These are phyloP conservation scores for Penicillium glabrum DNA, from an alignment of 2,329 filamentous ascomycete species.

Conservation along the genomic window DNA sequence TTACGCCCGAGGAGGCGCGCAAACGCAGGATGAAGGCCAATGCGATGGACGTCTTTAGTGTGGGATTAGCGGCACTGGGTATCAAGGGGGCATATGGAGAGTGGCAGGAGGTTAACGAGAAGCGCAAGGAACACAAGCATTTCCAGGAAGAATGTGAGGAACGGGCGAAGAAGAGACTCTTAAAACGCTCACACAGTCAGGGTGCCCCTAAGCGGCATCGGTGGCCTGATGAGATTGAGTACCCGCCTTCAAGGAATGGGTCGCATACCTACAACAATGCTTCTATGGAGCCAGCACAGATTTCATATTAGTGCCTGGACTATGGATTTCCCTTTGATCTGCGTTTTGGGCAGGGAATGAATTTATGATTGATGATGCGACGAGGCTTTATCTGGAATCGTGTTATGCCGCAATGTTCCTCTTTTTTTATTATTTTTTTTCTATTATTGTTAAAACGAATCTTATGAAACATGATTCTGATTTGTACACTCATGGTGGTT, in stretches of 20 bases:
- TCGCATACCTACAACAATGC: background rate
- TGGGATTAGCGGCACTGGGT: constrained; percentile 66
- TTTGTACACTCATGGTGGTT: background rate
- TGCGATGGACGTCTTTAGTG: constrained; percentile 63
- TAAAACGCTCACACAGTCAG: constrained; percentile 32
- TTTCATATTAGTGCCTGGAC: constrained; percentile 17
- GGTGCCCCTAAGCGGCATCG: constrained; percentile 9
- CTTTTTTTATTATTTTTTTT: background rate
- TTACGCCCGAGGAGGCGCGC: constrained; percentile 61
- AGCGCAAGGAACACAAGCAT: constrained; percentile 57
- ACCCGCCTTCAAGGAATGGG: constrained; percentile 6
- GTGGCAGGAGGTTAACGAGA: constrained; percentile 67
- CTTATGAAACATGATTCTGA: background rate
- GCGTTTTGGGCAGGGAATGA: background rate
- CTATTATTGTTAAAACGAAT: background rate
- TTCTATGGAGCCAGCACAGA: constrained; percentile 3
- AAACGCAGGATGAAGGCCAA: constrained; percentile 64
- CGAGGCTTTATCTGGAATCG: background rate
- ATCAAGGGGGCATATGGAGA: constrained; percentile 66
- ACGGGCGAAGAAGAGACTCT: constrained; percentile 49
- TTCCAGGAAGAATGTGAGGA: constrained; percentile 51
- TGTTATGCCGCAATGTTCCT: background rate
- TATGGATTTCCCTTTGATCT: background rate
- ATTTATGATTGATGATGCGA: background rate
- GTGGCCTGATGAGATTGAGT: constrained; percentile 35